Conservation (phyloP, 768 basidiomycete genomes). For the Boletus pseudo-olivaceus region DNA sequence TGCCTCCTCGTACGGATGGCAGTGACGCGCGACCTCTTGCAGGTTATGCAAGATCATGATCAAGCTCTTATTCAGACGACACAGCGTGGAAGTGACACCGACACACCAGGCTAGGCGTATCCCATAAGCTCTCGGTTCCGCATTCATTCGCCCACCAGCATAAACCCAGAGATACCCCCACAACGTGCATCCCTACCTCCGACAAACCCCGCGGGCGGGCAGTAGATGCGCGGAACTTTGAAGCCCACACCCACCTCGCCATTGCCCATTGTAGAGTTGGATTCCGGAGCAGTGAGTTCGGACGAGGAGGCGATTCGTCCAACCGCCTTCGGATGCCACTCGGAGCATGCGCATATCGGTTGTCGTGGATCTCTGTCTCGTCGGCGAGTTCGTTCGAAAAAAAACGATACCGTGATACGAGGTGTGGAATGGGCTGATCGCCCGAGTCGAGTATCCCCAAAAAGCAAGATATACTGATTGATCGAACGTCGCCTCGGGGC, state of each 20-base stretch:
- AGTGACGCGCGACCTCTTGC: neutral
- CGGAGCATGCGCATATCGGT: neutral
- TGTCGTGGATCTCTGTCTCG: neutral
- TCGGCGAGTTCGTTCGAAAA: neutral
- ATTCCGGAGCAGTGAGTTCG: neutral
- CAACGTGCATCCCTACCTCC: neutral
- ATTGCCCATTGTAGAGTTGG: neutral
- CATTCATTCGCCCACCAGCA: neutral
- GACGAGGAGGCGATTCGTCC: neutral
- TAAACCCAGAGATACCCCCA: neutral
- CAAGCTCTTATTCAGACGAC: too few relatives aligned
- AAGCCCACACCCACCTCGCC: neutral
- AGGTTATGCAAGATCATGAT: neutral
- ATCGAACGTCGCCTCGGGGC: neutral
- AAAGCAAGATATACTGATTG: neutral
- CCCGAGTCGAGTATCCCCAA: too few relatives aligned
- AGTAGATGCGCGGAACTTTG: neutral
- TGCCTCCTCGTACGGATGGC: neutral
- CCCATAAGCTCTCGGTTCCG: neutral
- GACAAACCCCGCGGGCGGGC: neutral
- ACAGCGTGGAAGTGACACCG: too few relatives aligned
- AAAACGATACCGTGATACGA: too few relatives aligned
- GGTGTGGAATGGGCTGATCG: too few relatives aligned
- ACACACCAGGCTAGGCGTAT: neutral
- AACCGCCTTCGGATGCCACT: neutral